Percentiles rank a stretch among this genome's conserved stretches.
Conservation (phyloP, 148 eudicot genomes). For the Hydrangea macrophylla region DNA sequence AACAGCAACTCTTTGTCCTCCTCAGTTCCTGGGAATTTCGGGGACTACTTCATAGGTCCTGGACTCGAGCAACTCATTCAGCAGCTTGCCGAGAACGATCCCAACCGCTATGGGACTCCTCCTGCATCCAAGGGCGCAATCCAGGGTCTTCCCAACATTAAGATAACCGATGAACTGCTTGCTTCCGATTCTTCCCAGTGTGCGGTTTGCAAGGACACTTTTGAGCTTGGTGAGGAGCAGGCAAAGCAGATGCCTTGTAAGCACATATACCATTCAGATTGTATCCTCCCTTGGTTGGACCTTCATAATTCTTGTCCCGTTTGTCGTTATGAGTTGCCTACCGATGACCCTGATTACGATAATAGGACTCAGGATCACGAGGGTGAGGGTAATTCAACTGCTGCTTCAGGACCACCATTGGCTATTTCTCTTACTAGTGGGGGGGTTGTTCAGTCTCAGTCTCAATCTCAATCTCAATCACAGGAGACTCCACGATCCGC, state of each 20-base stretch:
- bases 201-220: slow-evolving; percentile 32
- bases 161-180: slow-evolving; percentile 16
- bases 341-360: slow-evolving; percentile 40
- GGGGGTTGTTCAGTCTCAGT: slow-evolving; percentile 9
- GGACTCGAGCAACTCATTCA: slow-evolving; percentile 39
- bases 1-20: slow-evolving; percentile 13
- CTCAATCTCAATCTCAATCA: too few relatives aligned
- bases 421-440: background rate
- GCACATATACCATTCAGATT: slow-evolving; percentile 32
- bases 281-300: slow-evolving; percentile 42
- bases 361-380: slow-evolving; percentile 16
- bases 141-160: slow-evolving; percentile 14
- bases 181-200: slow-evolving; percentile 24
- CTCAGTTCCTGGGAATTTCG: slow-evolving; percentile 22
- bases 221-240: slow-evolving; percentile 24
- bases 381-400: background rate
- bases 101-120: slow-evolving; percentile 31
- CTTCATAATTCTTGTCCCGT: slow-evolving; percentile 45
- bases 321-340: slow-evolving; percentile 44
- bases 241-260: slow-evolving; percentile 42
- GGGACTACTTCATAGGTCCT: slow-evolving; percentile 35
- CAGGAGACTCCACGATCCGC: slow-evolving; percentile 11
- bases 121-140: slow-evolving; percentile 30
- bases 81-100: slow-evolving; percentile 39
- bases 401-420: background rate